Percentiles rank a stretch among this genome's conserved stretches.
Evolutionary conservation across 1,284 basidiomycete species (phyloP).

Genomic region (Leccinum subatratum): DNA sequence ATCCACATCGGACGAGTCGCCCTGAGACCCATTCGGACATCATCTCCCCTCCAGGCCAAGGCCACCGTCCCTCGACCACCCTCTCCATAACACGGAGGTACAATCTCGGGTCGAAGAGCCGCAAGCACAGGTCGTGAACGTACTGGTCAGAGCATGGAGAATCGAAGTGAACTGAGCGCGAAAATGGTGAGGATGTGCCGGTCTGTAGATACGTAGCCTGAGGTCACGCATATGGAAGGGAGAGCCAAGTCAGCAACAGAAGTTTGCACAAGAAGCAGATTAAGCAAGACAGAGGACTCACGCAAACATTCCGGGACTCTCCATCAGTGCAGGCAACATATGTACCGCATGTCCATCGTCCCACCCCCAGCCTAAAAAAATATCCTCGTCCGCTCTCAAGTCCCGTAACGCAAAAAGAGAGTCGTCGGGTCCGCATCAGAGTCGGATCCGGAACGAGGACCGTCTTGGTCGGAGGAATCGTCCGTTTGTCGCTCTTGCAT

Average conservation of each 20-base stretch:
- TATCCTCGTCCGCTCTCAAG: conserved; percentile 78
- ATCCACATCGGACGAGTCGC: conserved; percentile 21
- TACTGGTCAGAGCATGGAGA: conserved; percentile 67
- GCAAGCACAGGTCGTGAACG: conserved; percentile 77
- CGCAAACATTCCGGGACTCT: conserved; percentile 53
- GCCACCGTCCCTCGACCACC: conserved; percentile 47
- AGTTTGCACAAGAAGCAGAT: not conserved
- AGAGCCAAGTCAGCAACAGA: conserved; percentile 7
- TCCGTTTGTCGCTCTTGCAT: conserved; percentile 14
- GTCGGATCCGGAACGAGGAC: conserved; percentile 35
- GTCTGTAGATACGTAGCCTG: conserved; percentile 37
- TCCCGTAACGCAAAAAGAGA: conserved; percentile 70
- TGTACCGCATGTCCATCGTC: conserved; percentile 90
- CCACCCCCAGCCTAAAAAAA: conserved; percentile 95
- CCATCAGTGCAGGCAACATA: conserved; percentile 66
- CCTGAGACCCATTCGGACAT: conserved; percentile 27
- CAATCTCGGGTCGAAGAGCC: conserved; percentile 59
- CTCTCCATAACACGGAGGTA: conserved; percentile 62
- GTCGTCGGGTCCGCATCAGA: conserved; percentile 38
- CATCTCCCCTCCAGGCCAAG: conserved; percentile 33
- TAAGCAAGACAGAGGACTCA: conserved; percentile 33
- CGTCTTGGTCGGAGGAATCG: conserved; percentile 22
- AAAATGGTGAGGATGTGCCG: conserved; percentile 50
- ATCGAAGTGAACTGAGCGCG: conserved; percentile 66
- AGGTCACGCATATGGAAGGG: not conserved